These are phyloP conservation scores for Scalesia atractyloides DNA, from an alignment of 129 eudicot genomes.

Conservation along the genomic window DNA sequence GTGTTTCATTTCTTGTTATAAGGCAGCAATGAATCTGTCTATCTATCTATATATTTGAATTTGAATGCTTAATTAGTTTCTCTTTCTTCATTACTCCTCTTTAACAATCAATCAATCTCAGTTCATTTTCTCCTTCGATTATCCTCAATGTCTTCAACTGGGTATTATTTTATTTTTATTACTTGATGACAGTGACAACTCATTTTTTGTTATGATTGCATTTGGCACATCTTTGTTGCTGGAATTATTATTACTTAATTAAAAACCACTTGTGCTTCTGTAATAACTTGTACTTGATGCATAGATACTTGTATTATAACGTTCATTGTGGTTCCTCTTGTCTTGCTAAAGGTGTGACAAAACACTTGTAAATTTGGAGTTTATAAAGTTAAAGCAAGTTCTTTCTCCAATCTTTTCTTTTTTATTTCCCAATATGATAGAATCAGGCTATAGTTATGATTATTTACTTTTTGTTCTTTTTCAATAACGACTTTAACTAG, in stretches of 20 bases:
- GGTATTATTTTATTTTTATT: not conserved
- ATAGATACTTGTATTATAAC: conserved; percentile 15
- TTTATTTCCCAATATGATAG: not conserved
- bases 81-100: not conserved
- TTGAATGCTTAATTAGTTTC: conserved; percentile 13
- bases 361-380: conserved; percentile 10
- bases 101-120: not conserved
- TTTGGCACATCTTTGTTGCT: conserved; percentile 12
- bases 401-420: not conserved
- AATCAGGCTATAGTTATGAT: not conserved
- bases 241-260: not conserved
- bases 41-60: conserved; percentile 35
- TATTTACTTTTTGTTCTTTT: conserved; percentile 3
- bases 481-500: not conserved
- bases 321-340: conserved; percentile 22
- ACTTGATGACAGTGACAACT: conserved; percentile 31
- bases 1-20: not conserved
- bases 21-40: conserved; percentile 28
- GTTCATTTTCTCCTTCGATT: not conserved
- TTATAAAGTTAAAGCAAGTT: not conserved
- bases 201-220: conserved; percentile 35
- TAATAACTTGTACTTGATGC: conserved; percentile 20
- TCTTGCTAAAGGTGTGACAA: conserved; percentile 30
- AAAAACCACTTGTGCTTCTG: conserved; percentile 3
- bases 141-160: conserved; percentile 18